phyloP scores from a whole-genome alignment of 441 rosid species.

The Erysimum cheiri region DNA sequence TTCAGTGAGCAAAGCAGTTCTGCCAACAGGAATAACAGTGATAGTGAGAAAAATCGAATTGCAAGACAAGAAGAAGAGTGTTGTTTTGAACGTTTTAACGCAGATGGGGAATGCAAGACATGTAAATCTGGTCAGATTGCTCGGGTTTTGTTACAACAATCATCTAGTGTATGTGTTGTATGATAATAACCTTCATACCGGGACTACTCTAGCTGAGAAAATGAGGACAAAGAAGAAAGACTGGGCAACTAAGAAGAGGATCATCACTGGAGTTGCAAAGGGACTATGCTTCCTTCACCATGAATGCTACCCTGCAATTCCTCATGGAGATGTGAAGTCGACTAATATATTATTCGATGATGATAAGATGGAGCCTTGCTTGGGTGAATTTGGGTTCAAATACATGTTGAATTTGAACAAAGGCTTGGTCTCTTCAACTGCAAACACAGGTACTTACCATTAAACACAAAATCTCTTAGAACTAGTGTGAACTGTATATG shows the following conservation, averaged over 20 bases:
- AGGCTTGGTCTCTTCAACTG: constrained; percentile 49
- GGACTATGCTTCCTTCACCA: constrained; percentile 93
- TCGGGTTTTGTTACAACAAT: constrained; percentile 89
- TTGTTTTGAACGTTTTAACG: constrained; percentile 51
- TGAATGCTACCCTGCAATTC: constrained; percentile 85
- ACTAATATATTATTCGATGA: constrained; percentile 68
- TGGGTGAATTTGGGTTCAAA: constrained; percentile 76
- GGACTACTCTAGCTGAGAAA: constrained; percentile 74
- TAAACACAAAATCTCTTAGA: not conserved
- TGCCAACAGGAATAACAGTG: constrained; percentile 91
- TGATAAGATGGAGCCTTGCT: constrained; percentile 70
- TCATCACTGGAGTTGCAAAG: constrained; percentile 71
- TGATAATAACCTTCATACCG: constrained; percentile 72
- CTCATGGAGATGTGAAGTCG: constrained; percentile 86
- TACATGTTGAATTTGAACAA: constrained; percentile 54
- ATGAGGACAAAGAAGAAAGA: constrained; percentile 56
- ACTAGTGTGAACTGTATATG: not conserved
- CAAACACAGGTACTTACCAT: constrained; percentile 56
- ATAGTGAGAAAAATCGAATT: constrained; percentile 67
- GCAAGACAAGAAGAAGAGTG: constrained; percentile 53
- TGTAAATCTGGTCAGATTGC: constrained; percentile 73
- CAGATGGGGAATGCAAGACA: constrained; percentile 82
- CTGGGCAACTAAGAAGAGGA: constrained; percentile 69
- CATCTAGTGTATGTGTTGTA: constrained; percentile 68
- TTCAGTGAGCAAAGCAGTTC: constrained; percentile 65